Percentiles rank a stretch among this genome's conserved stretches.
Conservation (phyloP, 441 rosid genomes). For the California macrophylla region DNA sequence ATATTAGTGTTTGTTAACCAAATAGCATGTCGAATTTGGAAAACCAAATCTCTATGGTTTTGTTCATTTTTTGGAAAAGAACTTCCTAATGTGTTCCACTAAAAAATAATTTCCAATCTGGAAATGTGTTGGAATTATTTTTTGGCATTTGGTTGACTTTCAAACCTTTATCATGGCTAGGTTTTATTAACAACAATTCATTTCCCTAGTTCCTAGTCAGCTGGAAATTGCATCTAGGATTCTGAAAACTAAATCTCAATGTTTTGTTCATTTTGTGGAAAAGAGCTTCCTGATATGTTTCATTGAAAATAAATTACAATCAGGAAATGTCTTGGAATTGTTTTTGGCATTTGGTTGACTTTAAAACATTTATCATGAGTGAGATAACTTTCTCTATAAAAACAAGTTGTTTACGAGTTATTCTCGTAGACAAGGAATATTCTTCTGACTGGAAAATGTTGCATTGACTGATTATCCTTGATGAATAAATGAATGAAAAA, state of each 20-base stretch:
- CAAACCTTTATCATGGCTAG: not conserved
- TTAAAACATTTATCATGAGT: not conserved
- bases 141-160: not conserved
- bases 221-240: not conserved
- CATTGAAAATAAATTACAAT: not conserved
- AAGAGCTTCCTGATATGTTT: not conserved
- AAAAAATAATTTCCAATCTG: not conserved
- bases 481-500: not conserved
- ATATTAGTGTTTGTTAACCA: conserved; percentile 15
- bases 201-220: not conserved
- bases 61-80: not conserved
- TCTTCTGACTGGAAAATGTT: conserved; percentile 10
- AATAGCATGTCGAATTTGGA: not conserved
- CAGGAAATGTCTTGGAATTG: not conserved
- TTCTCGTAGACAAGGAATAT: not conserved
- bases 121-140: not conserved
- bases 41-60: not conserved
- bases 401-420: not conserved
- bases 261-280: not conserved
- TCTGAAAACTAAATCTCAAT: not conserved
- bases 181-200: not conserved
- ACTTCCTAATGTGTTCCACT: not conserved
- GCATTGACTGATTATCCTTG: conserved; percentile 2
- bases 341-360: not conserved
- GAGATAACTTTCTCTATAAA: not conserved